These are phyloP conservation scores for Bipolaris gigantea DNA, from an alignment of 2,329 filamentous ascomycete species.

Conservation along the genomic window DNA sequence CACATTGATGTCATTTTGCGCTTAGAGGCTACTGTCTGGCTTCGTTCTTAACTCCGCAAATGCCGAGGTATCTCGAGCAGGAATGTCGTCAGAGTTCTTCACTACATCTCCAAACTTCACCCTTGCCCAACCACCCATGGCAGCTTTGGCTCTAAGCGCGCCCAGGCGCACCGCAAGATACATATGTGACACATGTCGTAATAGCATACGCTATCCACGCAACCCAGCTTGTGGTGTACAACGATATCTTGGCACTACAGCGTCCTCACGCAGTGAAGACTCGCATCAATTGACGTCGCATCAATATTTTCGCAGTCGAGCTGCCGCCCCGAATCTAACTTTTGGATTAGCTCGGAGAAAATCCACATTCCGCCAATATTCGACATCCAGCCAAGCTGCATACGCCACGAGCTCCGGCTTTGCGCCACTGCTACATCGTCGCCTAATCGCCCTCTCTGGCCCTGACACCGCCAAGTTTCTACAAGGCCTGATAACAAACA, in stretches of 20 bases:
- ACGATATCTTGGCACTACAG: conserved; percentile 15
- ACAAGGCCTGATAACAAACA: conserved; percentile 82
- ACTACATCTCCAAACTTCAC: not conserved
- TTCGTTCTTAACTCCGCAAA: conserved; percentile 20
- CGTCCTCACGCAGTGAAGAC: conserved; percentile 6
- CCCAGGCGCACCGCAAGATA: conserved; percentile 7
- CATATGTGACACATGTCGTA: conserved; percentile 29
- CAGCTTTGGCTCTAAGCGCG: conserved; percentile 5
- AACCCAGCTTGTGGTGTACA: conserved; percentile 5
- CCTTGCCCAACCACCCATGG: conserved; percentile 12
- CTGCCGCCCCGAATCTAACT: not conserved
- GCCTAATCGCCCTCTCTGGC: conserved; percentile 77
- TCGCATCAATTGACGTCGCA: conserved; percentile 35
- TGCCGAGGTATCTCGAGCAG: conserved; percentile 12
- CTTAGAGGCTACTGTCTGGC: not conserved
- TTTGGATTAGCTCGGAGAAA: not conserved
- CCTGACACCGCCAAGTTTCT: conserved; percentile 80
- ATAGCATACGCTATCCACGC: conserved; percentile 2
- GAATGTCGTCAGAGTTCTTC: conserved; percentile 10
- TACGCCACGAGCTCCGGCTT: conserved; percentile 47
- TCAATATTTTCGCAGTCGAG: not conserved
- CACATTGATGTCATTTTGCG: not conserved
- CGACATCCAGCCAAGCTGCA: not conserved
- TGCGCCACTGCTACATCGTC: conserved; percentile 67
- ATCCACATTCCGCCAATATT: not conserved